These are phyloP conservation scores for Pichia phayaonensis DNA, from an alignment of 805 yeast genomes.

Conservation along the genomic window DNA sequence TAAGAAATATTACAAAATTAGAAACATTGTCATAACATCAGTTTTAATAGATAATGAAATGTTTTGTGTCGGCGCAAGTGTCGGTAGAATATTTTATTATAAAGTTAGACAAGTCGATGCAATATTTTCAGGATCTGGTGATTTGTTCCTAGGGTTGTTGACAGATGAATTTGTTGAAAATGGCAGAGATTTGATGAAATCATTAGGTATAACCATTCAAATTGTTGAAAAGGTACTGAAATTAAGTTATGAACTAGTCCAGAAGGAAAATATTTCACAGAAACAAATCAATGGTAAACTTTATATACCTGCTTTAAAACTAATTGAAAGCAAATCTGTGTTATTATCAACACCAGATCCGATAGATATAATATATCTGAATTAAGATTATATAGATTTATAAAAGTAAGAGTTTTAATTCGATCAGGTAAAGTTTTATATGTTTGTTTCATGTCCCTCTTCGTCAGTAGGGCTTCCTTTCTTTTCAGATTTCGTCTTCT, in stretches of 20 bases:
- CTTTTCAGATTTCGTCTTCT: not conserved
- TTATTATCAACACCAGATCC: constrained; percentile 10
- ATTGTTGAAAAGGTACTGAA: constrained; percentile 36
- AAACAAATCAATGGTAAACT: constrained; percentile 12
- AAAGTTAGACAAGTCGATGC: constrained; percentile 47
- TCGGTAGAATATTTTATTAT: constrained; percentile 26
- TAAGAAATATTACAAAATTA: constrained; percentile 33
- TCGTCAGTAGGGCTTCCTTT: not conserved
- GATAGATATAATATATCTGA: not conserved
- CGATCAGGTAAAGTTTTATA: not conserved
- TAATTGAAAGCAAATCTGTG: constrained; percentile 36
- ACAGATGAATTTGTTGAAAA: constrained; percentile 40
- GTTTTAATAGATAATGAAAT: constrained; percentile 29
- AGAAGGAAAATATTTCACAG: not conserved
- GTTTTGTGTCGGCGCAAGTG: constrained; percentile 38
- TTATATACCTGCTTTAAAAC: constrained; percentile 36
- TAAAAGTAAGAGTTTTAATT: not conserved
- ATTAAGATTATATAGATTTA: not conserved
- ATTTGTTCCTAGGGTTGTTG: constrained; percentile 56
- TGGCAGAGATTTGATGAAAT: constrained; percentile 20
- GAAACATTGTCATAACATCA: constrained; percentile 54
- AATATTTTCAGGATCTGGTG: constrained; percentile 68
- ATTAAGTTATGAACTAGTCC: constrained; percentile 29
- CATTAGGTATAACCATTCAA: constrained; percentile 34
- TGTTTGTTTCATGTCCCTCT: not conserved